Conservation (phyloP, 768 basidiomycete species). For the Mycena filopes region DNA sequence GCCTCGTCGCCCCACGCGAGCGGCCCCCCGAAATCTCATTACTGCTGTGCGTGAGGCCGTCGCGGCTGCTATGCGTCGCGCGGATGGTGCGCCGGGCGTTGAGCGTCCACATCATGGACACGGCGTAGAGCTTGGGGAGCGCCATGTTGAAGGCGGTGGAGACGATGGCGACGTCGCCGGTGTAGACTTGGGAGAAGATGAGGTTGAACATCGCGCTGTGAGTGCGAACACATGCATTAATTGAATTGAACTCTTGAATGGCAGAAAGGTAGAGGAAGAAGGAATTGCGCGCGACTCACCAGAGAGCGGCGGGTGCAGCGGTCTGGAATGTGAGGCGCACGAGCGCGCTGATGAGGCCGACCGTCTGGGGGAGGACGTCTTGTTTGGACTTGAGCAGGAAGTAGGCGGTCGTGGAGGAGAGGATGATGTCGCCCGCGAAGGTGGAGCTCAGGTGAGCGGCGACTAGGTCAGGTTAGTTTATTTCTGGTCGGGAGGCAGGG, state of each 20-base stretch:
- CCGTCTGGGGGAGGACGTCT: slow-evolving; percentile 44
- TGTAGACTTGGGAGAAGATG: slow-evolving; percentile 45
- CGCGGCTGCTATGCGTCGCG: slow-evolving; percentile 18
- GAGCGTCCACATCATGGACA: slow-evolving; percentile 52
- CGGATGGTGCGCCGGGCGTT: slow-evolving; percentile 44
- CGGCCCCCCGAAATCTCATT: slow-evolving; percentile 31
- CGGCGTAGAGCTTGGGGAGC: slow-evolving; percentile 47
- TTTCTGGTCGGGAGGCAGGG: no score
- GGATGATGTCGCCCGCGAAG: slow-evolving; percentile 43
- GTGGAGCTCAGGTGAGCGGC: slow-evolving; percentile 41
- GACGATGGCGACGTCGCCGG: slow-evolving; percentile 36
- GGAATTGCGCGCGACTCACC: no score
- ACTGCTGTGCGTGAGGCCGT: slow-evolving; percentile 26
- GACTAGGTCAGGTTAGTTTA: slow-evolving; percentile 33
- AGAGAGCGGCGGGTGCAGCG: slow-evolving; percentile 46
- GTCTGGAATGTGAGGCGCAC: slow-evolving; percentile 45
- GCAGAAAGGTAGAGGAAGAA: no score
- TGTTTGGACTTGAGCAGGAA: slow-evolving; percentile 43
- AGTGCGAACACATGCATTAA: neutral
- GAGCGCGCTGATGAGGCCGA: slow-evolving; percentile 42
- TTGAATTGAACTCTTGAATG: no score
- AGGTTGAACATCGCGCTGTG: slow-evolving; percentile 47
- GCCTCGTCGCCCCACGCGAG: slow-evolving; percentile 11
- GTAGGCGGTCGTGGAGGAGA: slow-evolving; percentile 41
- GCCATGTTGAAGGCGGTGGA: slow-evolving; percentile 43